Evolutionary conservation across 148 eudicot genomes (phyloP), one percentile per base, ranked within the genome.

Genomic region (Heliamphora exappendiculata): DNA sequence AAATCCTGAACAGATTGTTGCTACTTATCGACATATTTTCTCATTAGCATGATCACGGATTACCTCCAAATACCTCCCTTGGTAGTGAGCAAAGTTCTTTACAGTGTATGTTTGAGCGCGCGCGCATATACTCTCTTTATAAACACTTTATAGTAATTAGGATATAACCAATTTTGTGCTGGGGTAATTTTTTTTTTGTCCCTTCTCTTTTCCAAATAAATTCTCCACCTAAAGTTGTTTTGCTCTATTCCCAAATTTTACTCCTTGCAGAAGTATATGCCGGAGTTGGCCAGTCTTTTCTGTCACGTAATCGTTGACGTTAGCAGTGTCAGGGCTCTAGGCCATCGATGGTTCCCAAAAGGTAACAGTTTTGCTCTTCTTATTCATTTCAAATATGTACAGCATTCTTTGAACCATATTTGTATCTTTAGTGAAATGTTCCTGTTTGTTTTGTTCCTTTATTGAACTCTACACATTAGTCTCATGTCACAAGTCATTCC

Each of bases 221-320:
- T 67, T 42, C 19, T 4, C 42, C 33, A 1, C 9, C 62, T 65
- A 7, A 34, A n/a, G 64, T 67, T 65, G 60, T 67, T 70, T 36
- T 62, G 42, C 36, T 47, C 2, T 50, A 31, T 45, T 42, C 59
- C 49, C 13, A 72, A 41, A 65, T 24, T 3, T 51, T 44, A 67
- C 51, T 73, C 69, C 55, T 60, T 78, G 89, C 97, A 95, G 98
- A 95, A 89, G 76, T 95, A 91, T 81, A 95, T 95, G 98, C 98
- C 98, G 12, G 88, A 88, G 22, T 85, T 95, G 87, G 98, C 98
- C 31, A 80, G 83, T 60, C 82, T 95, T 33, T 89, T 95, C 84
- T 73, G 86, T 70, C 98, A 92, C 82, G 90, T 92, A 22, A 82
- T 95, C 11, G 97, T 95, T 19, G 98, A 95, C 70, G 96, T 95